Percentiles rank a stretch among this genome's conserved stretches.
Conservation (phyloP, 1,284 basidiomycete genomes). For the Wolfiporia cocos region DNA sequence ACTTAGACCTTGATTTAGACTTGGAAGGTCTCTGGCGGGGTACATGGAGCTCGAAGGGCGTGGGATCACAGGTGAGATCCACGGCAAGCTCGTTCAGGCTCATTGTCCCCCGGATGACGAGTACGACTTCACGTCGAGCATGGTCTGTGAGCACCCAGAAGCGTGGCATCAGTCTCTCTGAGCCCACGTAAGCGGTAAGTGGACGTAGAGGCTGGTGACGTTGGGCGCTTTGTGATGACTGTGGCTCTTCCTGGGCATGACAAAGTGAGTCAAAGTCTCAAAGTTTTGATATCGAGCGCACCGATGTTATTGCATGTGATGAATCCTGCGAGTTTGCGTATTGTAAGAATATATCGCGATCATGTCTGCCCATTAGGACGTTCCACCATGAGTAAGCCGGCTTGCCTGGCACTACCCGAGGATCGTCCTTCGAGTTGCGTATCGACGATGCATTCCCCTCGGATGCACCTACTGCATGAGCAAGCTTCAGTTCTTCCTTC, state of each 20-base stretch:
- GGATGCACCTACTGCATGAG: slow-evolving; percentile 59
- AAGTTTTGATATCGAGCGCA: too few species aligned
- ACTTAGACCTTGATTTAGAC: not conserved
- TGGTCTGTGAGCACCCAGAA: slow-evolving; percentile 82
- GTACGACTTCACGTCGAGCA: slow-evolving; percentile 60
- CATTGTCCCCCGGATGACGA: slow-evolving; percentile 78
- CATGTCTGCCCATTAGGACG: slow-evolving; percentile 67
- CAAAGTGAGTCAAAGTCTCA: too few species aligned
- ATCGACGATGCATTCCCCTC: slow-evolving; percentile 46
- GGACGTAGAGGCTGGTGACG: too few species aligned
- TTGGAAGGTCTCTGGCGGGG: not conserved
- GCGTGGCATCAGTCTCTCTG: slow-evolving; percentile 66
- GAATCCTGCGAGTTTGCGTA: slow-evolving; percentile 37
- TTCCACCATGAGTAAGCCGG: slow-evolving; percentile 72
- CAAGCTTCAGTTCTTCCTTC: slow-evolving; percentile 52
- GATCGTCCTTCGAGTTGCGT: slow-evolving; percentile 6
- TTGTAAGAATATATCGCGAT: slow-evolving; percentile 70
- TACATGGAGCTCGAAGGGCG: slow-evolving; percentile 48
- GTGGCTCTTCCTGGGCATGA: not conserved
- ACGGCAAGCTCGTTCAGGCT: slow-evolving; percentile 80
- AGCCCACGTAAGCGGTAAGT: slow-evolving; percentile 46
- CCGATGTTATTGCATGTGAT: too few species aligned
- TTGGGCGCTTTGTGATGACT: slow-evolving; percentile 8
- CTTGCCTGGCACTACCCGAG: slow-evolving; percentile 10
- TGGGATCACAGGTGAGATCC: slow-evolving; percentile 72